Evolutionary conservation across 345 rosid genomes (phyloP).

Genomic region (Salix dunnii): DNA sequence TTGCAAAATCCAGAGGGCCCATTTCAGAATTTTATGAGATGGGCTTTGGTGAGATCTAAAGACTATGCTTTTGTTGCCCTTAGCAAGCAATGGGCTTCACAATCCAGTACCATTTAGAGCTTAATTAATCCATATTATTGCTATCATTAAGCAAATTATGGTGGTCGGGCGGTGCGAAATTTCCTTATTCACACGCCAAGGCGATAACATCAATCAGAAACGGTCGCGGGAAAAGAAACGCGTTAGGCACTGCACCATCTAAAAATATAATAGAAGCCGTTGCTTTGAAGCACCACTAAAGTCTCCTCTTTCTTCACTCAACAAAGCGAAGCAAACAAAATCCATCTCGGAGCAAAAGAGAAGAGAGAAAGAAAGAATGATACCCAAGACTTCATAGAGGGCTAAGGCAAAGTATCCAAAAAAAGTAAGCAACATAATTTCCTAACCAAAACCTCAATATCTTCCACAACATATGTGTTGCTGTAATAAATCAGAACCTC

Average conservation of each 20-base stretch:
- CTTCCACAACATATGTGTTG: neutral
- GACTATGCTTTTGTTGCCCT: neutral
- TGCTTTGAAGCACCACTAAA: neutral
- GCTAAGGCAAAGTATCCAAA: conserved; percentile 24
- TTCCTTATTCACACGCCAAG: neutral
- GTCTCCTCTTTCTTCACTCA: neutral
- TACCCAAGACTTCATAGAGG: conserved; percentile 7
- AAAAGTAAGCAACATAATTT: neutral
- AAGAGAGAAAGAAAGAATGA: neutral
- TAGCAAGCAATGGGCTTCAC: neutral
- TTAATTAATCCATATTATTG: neutral
- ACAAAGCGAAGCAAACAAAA: neutral
- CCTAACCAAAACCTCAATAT: neutral
- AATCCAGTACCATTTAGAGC: neutral
- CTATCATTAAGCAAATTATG: no score
- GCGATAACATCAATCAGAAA: neutral
- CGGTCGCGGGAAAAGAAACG: no score
- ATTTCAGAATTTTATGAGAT: neutral
- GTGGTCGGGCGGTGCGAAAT: neutral
- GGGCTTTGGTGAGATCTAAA: neutral
- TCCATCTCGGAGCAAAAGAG: neutral
- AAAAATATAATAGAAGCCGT: no score
- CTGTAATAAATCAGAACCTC: neutral
- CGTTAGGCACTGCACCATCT: no score
- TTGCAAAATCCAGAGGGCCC: neutral